Conservation (phyloP, 805 yeast genomes). For the Saccharomyces eubayanus region DNA sequence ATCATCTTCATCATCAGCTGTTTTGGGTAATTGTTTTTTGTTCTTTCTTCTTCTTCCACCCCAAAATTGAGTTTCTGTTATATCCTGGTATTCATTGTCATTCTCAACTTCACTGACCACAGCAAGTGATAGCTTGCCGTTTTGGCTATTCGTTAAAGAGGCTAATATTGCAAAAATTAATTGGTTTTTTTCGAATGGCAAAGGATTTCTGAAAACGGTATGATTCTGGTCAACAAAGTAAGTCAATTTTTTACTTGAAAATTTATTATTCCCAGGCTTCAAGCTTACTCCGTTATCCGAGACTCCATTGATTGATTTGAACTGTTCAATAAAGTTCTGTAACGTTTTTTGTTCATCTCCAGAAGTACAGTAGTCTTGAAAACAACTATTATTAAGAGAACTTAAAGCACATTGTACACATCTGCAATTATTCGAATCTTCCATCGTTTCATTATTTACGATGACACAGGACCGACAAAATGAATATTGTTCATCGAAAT, state of each 20-base stretch:
- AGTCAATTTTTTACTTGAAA: conserved; percentile 2
- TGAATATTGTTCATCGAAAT: conserved; percentile 7
- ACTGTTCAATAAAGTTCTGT: neutral
- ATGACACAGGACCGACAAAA: conserved; percentile 14
- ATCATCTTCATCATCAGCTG: neutral
- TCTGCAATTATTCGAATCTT: conserved; percentile 14
- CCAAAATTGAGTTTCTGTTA: neutral
- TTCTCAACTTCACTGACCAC: neutral
- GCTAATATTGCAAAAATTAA: conserved; percentile 3
- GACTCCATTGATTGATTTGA: neutral
- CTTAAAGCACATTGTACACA: conserved; percentile 16
- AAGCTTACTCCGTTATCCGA: neutral
- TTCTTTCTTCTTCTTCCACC: neutral
- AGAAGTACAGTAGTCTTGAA: conserved; percentile 7
- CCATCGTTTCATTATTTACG: conserved; percentile 6
- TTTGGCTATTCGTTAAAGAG: neutral
- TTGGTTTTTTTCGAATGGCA: conserved; percentile 6
- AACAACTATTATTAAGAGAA: conserved; percentile 11
- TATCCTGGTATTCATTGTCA: neutral
- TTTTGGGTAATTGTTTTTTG: neutral
- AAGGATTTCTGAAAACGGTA: conserved; percentile 6
- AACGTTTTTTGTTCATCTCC: neutral
- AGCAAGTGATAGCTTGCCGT: neutral
- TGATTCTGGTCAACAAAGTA: conserved; percentile 4
- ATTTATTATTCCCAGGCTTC: neutral